Conservation (phyloP, 352 stramenopile genomes). For the Phytophthora constricta region DNA sequence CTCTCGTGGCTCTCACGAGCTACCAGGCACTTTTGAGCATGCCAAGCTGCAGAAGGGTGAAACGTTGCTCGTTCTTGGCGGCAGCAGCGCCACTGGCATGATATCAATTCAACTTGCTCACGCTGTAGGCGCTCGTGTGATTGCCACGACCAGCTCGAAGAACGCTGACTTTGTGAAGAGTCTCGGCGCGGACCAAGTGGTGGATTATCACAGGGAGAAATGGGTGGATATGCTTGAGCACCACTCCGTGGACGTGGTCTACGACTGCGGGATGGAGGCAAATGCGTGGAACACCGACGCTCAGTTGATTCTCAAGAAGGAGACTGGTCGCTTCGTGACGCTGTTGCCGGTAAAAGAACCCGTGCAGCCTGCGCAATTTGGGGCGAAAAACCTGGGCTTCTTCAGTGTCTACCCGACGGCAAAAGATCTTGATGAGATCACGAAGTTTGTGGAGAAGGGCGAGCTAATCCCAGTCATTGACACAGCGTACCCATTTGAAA, state of each 20-base stretch:
- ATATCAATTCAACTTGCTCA: slow-evolving; percentile 47
- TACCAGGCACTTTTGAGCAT: slow-evolving; percentile 39
- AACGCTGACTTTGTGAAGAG: slow-evolving; percentile 35
- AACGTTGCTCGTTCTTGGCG: slow-evolving; percentile 45
- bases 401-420: neutral
- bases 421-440: neutral
- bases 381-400: neutral
- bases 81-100: slow-evolving; percentile 31
- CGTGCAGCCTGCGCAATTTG: neutral
- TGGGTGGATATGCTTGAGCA: slow-evolving; percentile 30
- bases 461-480: slow-evolving; percentile 44
- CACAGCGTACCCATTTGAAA: slow-evolving; percentile 50
- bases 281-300: slow-evolving; percentile 26
- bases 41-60: slow-evolving; percentile 39
- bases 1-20: slow-evolving; percentile 37
- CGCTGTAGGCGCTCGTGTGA: slow-evolving; percentile 30
- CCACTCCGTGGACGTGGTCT: slow-evolving; percentile 43
- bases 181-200: slow-evolving; percentile 35
- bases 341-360: neutral
- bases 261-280: slow-evolving; percentile 36
- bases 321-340: slow-evolving; percentile 13
- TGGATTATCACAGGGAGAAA: slow-evolving; percentile 44
- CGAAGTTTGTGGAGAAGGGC: slow-evolving; percentile 38
- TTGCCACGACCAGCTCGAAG: slow-evolving; percentile 29
- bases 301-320: slow-evolving; percentile 13